These are phyloP conservation scores for Apiospora hydei DNA, from an alignment of 2,329 filamentous ascomycete genomes.

Conservation along the genomic window DNA sequence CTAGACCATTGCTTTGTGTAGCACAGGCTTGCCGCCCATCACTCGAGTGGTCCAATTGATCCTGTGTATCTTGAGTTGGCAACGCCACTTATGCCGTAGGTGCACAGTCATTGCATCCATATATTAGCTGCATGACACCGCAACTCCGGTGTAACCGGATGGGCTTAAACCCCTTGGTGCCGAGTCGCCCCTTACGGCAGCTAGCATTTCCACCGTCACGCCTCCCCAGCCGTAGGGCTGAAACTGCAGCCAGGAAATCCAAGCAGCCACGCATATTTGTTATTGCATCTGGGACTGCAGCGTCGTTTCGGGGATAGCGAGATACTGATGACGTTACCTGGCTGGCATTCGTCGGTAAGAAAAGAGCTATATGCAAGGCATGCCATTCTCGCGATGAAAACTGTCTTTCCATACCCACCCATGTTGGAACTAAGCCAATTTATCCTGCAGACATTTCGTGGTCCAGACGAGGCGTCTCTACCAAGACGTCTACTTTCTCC, in stretches of 20 bases:
- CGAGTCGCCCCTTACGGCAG: background rate
- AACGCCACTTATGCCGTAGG: background rate
- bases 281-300: no score
- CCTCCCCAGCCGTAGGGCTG: background rate
- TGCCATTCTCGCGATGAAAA: background rate
- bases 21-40: background rate
- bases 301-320: no score
- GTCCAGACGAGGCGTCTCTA: no score
- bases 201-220: background rate
- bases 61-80: background rate
- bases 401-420: background rate
- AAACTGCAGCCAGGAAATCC: background rate
- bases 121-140: background rate
- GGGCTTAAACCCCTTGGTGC: background rate
- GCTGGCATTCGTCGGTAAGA: no score
- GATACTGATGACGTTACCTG: no score
- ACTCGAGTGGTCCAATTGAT: background rate
- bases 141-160: background rate
- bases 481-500: background rate
- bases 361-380: background rate
- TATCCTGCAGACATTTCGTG: no score
- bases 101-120: background rate
- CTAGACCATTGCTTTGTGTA: background rate
- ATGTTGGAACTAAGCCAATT: background rate
- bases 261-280: no score